Conservation (phyloP, 2,329 filamentous ascomycete species). For the Cordyceps sp. region DNA sequence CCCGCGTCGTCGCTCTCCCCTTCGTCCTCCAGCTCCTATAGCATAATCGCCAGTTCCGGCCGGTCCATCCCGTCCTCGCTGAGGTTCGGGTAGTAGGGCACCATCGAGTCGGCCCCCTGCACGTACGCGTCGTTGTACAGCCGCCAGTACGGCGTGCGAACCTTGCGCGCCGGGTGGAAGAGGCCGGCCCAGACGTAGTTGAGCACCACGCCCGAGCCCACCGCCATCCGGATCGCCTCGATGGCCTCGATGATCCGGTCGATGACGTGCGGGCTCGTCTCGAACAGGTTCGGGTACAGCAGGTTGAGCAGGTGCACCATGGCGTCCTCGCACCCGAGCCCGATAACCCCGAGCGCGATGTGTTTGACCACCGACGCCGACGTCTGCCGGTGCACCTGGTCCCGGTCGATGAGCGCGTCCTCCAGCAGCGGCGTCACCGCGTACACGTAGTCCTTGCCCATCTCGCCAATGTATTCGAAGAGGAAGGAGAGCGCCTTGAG, state of each 20-base stretch:
- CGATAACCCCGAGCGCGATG: slow-evolving; percentile 92
- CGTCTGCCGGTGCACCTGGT: slow-evolving; percentile 95
- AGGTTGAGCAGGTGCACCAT: slow-evolving; percentile 97
- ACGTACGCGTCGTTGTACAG: slow-evolving; percentile 97
- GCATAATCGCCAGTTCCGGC: slow-evolving; percentile 66
- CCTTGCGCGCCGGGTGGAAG: slow-evolving; percentile 93
- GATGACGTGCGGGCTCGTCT: slow-evolving; percentile 95
- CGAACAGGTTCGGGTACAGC: slow-evolving; percentile 91
- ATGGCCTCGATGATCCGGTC: slow-evolving; percentile 96
- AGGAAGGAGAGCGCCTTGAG: slow-evolving; percentile 93
- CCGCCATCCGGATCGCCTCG: slow-evolving; percentile 83
- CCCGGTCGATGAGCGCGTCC: slow-evolving; percentile 91
- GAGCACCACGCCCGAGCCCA: slow-evolving; percentile 82
- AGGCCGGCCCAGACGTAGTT: slow-evolving; percentile 98
- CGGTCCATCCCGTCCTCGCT: slow-evolving; percentile 66
- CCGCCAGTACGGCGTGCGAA: slow-evolving; percentile 87
- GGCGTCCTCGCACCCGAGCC: slow-evolving; percentile 90
- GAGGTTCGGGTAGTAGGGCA: slow-evolving; percentile 85
- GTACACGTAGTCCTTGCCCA: slow-evolving; percentile 99
- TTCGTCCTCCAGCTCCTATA: slow-evolving; percentile 31
- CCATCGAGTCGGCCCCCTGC: slow-evolving; percentile 81
- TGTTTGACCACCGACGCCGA: slow-evolving; percentile 96
- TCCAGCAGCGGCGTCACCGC: slow-evolving; percentile 91
- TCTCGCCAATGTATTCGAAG: slow-evolving; percentile 98
- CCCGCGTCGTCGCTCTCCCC: neutral